Conservation (phyloP, 2,329 filamentous ascomycete species). For the Fusarium tanahbumbuense region DNA sequence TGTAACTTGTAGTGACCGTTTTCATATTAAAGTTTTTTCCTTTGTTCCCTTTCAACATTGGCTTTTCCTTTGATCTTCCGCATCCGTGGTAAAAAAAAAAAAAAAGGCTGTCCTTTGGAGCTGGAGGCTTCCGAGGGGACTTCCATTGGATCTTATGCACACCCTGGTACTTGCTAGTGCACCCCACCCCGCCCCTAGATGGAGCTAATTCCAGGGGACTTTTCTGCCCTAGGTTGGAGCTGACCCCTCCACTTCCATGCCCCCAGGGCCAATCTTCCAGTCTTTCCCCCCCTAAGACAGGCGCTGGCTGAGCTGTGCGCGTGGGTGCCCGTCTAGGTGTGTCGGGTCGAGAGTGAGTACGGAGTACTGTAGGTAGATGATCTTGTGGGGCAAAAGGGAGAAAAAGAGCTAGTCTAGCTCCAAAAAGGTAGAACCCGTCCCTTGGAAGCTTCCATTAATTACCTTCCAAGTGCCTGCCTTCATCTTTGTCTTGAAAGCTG, state of each 20-base stretch:
- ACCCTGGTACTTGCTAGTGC: constrained; percentile 1
- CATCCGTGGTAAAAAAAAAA: constrained; percentile 21
- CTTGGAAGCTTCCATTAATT: constrained; percentile 38
- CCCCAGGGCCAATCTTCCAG: constrained; percentile 2
- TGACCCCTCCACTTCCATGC: constrained; percentile 8
- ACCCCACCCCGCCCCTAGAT: constrained; percentile 9
- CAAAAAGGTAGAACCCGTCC: constrained; percentile 30
- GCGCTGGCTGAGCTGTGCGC: constrained; percentile 21
- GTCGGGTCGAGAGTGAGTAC: neutral
- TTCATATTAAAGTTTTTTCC: neutral
- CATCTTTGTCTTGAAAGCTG: constrained; percentile 16
- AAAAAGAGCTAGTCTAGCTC: constrained; percentile 21
- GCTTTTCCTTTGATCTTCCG: neutral
- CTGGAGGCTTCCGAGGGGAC: neutral
- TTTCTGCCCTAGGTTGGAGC: constrained; percentile 18
- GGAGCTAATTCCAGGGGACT: constrained; percentile 32
- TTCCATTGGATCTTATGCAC: constrained; percentile 15
- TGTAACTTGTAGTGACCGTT: neutral
- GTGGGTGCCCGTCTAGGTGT: neutral
- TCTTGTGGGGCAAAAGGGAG: constrained; percentile 29
- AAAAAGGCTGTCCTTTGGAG: neutral
- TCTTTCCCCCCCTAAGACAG: constrained; percentile 10
- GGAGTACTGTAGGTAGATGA: neutral
- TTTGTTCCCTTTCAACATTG: neutral
- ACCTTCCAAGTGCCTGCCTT: constrained; percentile 15